Evolutionary conservation across 2,329 filamentous ascomycete genomes (phyloP).

Genomic region (Ramichloridium luteum): DNA sequence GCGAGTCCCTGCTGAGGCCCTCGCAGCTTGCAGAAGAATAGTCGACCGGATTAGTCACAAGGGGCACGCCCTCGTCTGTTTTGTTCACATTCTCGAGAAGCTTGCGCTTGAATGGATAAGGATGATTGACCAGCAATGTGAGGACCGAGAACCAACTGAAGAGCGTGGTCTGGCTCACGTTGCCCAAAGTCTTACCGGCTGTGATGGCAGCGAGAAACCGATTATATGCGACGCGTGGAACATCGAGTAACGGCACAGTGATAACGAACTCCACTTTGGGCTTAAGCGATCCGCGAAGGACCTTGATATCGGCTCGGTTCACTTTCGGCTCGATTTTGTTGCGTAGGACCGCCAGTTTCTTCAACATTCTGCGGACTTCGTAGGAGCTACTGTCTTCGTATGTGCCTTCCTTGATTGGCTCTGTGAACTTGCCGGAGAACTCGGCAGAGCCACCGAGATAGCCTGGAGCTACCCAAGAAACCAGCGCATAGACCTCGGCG

Average conservation of each 20-base stretch:
- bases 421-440: constrained; percentile 58
- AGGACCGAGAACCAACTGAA: constrained; percentile 45
- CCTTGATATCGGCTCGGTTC: constrained; percentile 58
- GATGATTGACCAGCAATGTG: constrained; percentile 47
- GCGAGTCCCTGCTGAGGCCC: too few relatives aligned
- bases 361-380: constrained; percentile 49
- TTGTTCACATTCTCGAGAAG: constrained; percentile 21
- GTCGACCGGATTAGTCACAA: too few relatives aligned
- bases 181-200: constrained; percentile 19
- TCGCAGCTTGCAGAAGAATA: too few relatives aligned
- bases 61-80: too few relatives aligned
- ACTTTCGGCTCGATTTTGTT: constrained; percentile 65
- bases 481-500: constrained; percentile 72
- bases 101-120: constrained; percentile 39
- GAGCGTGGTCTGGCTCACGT: constrained; percentile 32
- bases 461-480: constrained; percentile 71
- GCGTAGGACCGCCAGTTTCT: constrained; percentile 59
- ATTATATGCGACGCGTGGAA: constrained; percentile 55
- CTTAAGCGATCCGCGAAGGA: constrained; percentile 55
- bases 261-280: constrained; percentile 73
- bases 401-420: constrained; percentile 61
- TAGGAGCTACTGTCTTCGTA: constrained; percentile 47
- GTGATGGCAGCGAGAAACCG: constrained; percentile 36
- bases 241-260: constrained; percentile 52
- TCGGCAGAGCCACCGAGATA: constrained; percentile 59